A percentile compares a stretch with the other conserved stretches of the same genome.
These are phyloP conservation scores for Xylaria sp. DNA, from an alignment of 2,329 filamentous ascomycete genomes.

Conservation along the genomic window DNA sequence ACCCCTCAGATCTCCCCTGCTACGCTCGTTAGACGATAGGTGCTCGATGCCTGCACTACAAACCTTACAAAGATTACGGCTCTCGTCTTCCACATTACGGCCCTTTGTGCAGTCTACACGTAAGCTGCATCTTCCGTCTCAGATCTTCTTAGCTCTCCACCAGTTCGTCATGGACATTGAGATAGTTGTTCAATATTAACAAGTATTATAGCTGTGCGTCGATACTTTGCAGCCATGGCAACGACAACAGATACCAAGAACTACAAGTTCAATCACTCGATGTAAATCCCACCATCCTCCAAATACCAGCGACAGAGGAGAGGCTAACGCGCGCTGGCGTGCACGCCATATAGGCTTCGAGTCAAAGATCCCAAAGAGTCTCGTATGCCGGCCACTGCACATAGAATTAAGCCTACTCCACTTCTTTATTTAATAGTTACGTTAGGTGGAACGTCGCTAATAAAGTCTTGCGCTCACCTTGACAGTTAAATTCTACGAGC, in stretches of 20 bases:
- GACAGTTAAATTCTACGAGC: slow-evolving; percentile 89
- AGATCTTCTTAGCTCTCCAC: neutral
- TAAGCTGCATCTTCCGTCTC: slow-evolving; percentile 25
- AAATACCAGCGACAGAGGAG: neutral
- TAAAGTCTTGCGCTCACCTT: neutral
- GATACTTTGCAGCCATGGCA: slow-evolving; percentile 65
- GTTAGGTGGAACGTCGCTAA: neutral
- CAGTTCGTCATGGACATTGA: neutral
- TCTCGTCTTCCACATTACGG: slow-evolving; percentile 44
- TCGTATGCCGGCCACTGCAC: slow-evolving; percentile 55
- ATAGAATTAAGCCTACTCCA: slow-evolving; percentile 4
- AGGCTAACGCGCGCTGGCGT: slow-evolving; percentile 25
- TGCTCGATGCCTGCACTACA: slow-evolving; percentile 48
- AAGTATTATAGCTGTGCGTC: slow-evolving; percentile 20
- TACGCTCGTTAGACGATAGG: neutral
- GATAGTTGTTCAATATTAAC: neutral
- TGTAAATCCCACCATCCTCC: slow-evolving; percentile 62
- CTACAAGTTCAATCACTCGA: slow-evolving; percentile 91
- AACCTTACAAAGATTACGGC: slow-evolving; percentile 45
- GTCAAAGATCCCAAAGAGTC: slow-evolving; percentile 93
- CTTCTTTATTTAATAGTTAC: neutral
- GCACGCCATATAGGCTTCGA: slow-evolving; percentile 72
- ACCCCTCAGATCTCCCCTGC: neutral
- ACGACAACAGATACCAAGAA: slow-evolving; percentile 76
- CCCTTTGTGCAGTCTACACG: slow-evolving; percentile 39